phyloP scores from a whole-genome alignment of 2,329 filamentous ascomycete species.

The Alternaria ventricosa region DNA sequence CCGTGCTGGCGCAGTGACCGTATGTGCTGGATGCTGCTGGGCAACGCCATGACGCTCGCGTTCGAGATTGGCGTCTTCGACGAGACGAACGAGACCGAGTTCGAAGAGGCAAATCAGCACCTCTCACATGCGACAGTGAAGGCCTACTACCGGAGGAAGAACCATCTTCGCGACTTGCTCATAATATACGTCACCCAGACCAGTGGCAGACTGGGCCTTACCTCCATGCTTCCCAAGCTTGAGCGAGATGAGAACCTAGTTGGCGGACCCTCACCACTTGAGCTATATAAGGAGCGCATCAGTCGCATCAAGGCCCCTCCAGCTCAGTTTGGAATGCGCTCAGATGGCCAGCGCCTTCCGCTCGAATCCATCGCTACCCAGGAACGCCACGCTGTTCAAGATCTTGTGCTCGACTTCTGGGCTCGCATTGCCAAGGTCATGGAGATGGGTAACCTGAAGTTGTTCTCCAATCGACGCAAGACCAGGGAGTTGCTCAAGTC shows the following conservation, averaged over 20 bases:
- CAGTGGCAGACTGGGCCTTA: constrained; percentile 90
- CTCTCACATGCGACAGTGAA: constrained; percentile 67
- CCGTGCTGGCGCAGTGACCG: constrained; percentile 89
- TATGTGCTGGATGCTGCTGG: constrained; percentile 98
- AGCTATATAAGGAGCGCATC: constrained; percentile 46
- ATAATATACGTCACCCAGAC: constrained; percentile 92
- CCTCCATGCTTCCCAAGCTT: constrained; percentile 80
- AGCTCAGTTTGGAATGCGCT: constrained; percentile 43
- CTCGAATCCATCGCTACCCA: constrained; percentile 46
- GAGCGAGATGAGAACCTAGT: constrained; percentile 37
- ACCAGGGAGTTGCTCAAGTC: constrained; percentile 89
- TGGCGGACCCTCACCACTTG: constrained; percentile 38
- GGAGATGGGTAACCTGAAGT: constrained; percentile 84
- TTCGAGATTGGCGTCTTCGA: constrained; percentile 97
- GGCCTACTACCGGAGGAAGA: constrained; percentile 76
- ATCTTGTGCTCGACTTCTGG: constrained; percentile 81
- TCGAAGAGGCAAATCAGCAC: constrained; percentile 50
- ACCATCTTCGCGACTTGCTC: constrained; percentile 83
- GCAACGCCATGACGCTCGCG: constrained; percentile 85
- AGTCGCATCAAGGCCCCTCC: constrained; percentile 44
- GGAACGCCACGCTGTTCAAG: constrained; percentile 53
- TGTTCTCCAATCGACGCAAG: constrained; percentile 86
- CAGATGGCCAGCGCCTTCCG: constrained; percentile 46
- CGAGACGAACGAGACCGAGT: constrained; percentile 75
- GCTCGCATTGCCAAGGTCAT: constrained; percentile 91